These are phyloP conservation scores for Hemisphaericaspora xylofermentans DNA, from an alignment of 1,139 yeast genomes.

Conservation along the genomic window DNA sequence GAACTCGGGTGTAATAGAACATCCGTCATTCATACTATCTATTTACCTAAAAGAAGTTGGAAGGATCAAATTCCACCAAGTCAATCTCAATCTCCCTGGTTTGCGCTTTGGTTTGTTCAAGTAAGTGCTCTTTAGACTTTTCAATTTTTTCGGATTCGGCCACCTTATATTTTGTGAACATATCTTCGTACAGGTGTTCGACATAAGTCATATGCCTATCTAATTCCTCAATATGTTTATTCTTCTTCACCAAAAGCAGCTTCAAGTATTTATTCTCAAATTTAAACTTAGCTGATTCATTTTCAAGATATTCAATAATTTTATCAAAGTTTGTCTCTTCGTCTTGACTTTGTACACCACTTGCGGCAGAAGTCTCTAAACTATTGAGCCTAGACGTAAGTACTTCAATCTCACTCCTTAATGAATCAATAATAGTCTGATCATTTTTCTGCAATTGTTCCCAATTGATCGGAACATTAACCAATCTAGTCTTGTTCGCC, in stretches of 20 bases:
- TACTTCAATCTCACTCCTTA: constrained; percentile 31
- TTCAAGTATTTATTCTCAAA: constrained; percentile 38
- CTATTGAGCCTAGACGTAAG: constrained; percentile 28
- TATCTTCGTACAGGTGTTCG: constrained; percentile 22
- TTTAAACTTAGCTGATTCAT: constrained; percentile 26
- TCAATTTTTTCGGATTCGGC: constrained; percentile 1
- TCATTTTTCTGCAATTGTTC: constrained; percentile 27
- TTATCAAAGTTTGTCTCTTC: constrained; percentile 20
- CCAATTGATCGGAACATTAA: constrained; percentile 33
- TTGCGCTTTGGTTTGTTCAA: constrained; percentile 3
- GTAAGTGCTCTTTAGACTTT: constrained; percentile 6
- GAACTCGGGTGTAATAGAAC: not conserved
- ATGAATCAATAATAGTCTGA: constrained; percentile 28
- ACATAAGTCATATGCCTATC: constrained; percentile 30
- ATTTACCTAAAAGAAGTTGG: constrained; percentile 3
- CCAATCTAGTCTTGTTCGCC: constrained; percentile 38
- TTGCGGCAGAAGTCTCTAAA: constrained; percentile 3
- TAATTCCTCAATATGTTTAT: constrained; percentile 27
- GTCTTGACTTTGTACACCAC: not conserved
- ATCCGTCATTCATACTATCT: not conserved
- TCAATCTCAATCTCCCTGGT: constrained; percentile 6
- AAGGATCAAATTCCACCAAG: constrained; percentile 12
- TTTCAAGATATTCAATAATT: constrained; percentile 33
- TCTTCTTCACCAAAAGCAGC: constrained; percentile 18
- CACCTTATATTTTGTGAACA: constrained; percentile 7